Conservation (phyloP, 2,329 filamentous ascomycete genomes). For the Diaporthe sp. region DNA sequence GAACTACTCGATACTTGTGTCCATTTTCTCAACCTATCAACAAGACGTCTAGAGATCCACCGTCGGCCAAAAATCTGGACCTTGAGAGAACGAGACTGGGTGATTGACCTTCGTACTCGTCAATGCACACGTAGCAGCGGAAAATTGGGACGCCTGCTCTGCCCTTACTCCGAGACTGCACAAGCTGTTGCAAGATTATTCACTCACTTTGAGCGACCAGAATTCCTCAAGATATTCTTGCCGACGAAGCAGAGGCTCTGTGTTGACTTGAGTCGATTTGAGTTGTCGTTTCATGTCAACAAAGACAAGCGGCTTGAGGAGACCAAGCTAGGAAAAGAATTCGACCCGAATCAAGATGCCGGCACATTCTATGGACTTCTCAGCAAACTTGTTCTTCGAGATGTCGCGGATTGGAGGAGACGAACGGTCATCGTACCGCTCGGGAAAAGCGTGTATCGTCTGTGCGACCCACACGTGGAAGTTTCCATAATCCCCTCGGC, state of each 20-base stretch:
- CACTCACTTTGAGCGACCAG: conserved; percentile 59
- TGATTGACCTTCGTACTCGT: conserved; percentile 45
- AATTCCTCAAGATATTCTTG: conserved; percentile 61
- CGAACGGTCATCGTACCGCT: conserved; percentile 68
- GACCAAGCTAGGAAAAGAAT: conserved; percentile 60
- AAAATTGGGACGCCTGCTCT: conserved; percentile 53
- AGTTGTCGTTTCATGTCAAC: conserved; percentile 68
- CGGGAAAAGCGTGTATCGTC: conserved; percentile 50
- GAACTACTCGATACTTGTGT: conserved; percentile 64
- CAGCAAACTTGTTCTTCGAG: conserved; percentile 69
- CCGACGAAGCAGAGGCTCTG: conserved; percentile 48
- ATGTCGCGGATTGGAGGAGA: conserved; percentile 52
- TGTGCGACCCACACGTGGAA: conserved; percentile 55
- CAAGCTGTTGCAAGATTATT: conserved; percentile 59
- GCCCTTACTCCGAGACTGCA: conserved; percentile 60
- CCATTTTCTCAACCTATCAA: conserved; percentile 69
- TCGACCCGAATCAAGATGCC: conserved; percentile 69
- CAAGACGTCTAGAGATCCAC: conserved; percentile 62
- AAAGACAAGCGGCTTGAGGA: conserved; percentile 56
- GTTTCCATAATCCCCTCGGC: conserved; percentile 50
- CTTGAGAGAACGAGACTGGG: conserved; percentile 48
- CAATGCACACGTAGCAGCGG: conserved; percentile 39
- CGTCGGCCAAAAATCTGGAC: conserved; percentile 52
- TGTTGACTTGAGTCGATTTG: conserved; percentile 64
- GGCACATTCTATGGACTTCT: conserved; percentile 71